Percentiles rank a stretch among this genome's conserved stretches.
Evolutionary conservation across 1,284 basidiomycete species (phyloP).

Genomic region (Ustilago shanxiensis): DNA sequence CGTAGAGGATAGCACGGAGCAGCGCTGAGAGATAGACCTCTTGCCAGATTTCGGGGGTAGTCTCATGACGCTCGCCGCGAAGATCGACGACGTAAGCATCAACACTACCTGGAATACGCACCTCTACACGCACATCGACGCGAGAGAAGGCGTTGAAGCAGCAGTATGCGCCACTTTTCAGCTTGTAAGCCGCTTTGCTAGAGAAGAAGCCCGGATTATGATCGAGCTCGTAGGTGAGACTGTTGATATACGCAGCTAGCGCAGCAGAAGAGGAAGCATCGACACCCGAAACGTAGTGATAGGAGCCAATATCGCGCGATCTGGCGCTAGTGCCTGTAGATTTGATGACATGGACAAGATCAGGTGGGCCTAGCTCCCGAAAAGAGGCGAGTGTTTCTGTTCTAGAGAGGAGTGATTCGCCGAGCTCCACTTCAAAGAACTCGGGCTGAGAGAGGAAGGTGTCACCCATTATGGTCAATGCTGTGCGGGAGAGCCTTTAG

Average conservation of each 20-base stretch:
- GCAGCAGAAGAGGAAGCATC: constrained; percentile 97
- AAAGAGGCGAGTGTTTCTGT: constrained; percentile 94
- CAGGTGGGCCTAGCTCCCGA: constrained; percentile 95
- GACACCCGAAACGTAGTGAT: constrained; percentile 82
- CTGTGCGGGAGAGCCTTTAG: neutral
- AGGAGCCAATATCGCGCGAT: constrained; percentile 77
- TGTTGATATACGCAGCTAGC: constrained; percentile 97
- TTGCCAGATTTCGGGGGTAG: constrained; percentile 93
- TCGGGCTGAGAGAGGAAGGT: constrained; percentile 67
- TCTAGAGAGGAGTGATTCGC: constrained; percentile 87
- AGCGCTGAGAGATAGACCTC: constrained; percentile 96
- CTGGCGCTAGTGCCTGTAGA: constrained; percentile 79
- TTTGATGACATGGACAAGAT: constrained; percentile 95
- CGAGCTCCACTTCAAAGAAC: constrained; percentile 82
- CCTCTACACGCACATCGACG: constrained; percentile 95
- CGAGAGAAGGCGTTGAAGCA: constrained; percentile 99
- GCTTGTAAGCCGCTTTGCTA: constrained; percentile 80
- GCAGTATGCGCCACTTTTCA: constrained; percentile 93
- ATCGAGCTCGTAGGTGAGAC: constrained; percentile 92
- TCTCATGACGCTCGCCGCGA: constrained; percentile 91
- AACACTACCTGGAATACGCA: constrained; percentile 97
- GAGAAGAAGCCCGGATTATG: constrained; percentile 93
- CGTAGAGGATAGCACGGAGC: constrained; percentile 90
- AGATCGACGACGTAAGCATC: constrained; percentile 93
- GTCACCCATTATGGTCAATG: constrained; percentile 58